A percentile compares a stretch with the other conserved stretches of the same genome.
Evolutionary conservation across 169 alveolate species (phyloP).

Genomic region (Plasmodium falciparum): DNA sequence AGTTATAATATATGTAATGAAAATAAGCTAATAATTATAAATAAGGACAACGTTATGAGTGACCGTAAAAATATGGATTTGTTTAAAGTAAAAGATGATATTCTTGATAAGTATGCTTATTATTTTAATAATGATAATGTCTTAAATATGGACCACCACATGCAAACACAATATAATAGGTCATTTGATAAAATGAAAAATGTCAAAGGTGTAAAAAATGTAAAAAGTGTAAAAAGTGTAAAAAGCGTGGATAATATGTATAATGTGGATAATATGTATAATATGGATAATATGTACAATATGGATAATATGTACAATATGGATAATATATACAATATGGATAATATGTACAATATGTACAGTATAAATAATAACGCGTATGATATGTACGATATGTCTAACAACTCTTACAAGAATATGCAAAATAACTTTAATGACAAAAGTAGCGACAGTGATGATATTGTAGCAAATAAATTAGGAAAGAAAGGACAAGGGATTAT

Average conservation of each 20-base stretch:
- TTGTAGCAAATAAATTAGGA: background rate
- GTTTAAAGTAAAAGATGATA: background rate
- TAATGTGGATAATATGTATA: no score
- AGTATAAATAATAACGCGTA: no score
- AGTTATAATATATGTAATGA: constrained; percentile 13
- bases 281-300: no score
- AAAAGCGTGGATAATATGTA: no score
- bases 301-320: no score
- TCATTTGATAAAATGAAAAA: background rate
- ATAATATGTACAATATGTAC: no score
- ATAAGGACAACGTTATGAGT: background rate
- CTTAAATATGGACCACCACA: background rate
- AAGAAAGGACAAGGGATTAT: background rate
- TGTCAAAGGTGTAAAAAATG: background rate
- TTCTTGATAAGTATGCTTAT: background rate
- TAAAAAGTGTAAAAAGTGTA: no score
- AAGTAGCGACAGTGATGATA: background rate
- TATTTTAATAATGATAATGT: constrained; percentile 3
- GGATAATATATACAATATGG: no score
- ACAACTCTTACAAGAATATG: no score
- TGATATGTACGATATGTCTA: no score
- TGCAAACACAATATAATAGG: background rate
- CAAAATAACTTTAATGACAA: no score
- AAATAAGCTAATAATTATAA: constrained; percentile 5
- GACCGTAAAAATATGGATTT: constrained; percentile 4